phyloP scores from a whole-genome alignment of 352 stramenopile species.

The Lagenidium sp. region DNA sequence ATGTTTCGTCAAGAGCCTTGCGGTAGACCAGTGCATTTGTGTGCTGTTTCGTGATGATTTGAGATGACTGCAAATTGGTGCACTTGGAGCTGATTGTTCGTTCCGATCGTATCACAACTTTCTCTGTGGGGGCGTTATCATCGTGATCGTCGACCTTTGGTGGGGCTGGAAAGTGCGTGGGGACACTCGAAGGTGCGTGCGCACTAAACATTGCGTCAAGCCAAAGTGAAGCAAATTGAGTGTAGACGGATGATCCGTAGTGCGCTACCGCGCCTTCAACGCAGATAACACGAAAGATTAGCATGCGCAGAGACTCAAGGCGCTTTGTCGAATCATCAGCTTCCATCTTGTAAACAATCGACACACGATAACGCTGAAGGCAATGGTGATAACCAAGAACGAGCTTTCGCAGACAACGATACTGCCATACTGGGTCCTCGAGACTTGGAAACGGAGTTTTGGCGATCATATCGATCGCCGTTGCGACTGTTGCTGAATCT shows the following conservation, averaged over 20 bases:
- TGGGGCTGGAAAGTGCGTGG: conserved; percentile 53
- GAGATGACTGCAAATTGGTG: conserved; percentile 67
- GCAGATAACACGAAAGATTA: conserved; percentile 38
- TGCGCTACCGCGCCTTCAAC: conserved; percentile 51
- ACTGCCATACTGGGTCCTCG: conserved; percentile 68
- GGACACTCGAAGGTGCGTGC: conserved; percentile 52
- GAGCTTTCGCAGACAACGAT: conserved; percentile 56
- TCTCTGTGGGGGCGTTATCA: conserved; percentile 5
- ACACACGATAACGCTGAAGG: conserved; percentile 33
- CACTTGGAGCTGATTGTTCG: conserved; percentile 78
- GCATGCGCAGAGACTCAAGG: conserved; percentile 18
- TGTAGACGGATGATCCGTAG: conserved; percentile 61
- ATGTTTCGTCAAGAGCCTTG: conserved; percentile 63
- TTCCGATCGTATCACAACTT: conserved; percentile 53
- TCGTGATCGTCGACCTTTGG: neutral
- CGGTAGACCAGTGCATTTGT: conserved; percentile 47
- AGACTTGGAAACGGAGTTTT: conserved; percentile 52
- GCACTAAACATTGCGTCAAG: conserved; percentile 54
- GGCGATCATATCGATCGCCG: conserved; percentile 38
- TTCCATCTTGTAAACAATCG: conserved; percentile 2
- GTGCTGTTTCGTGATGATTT: conserved; percentile 55
- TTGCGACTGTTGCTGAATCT: conserved; percentile 24
- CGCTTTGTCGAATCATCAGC: neutral
- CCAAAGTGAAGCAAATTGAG: conserved; percentile 57
- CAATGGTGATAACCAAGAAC: conserved; percentile 43